Conservation (phyloP, 2,329 filamentous ascomycete genomes). For the Cladosporium cucumerinum region DNA sequence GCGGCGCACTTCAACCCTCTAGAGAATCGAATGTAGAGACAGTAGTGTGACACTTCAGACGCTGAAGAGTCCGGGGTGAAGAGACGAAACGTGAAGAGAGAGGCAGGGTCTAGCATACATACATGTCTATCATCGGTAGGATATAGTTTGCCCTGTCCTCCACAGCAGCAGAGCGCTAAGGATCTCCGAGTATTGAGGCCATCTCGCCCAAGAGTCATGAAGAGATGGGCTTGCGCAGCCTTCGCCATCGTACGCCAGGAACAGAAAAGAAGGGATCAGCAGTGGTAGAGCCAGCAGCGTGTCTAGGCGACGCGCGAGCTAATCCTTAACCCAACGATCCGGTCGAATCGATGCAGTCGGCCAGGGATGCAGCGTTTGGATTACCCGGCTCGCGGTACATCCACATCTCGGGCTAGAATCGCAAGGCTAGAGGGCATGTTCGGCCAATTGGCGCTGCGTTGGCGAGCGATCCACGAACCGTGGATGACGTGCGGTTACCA, state of each 20-base stretch:
- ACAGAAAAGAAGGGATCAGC: constrained; percentile 7
- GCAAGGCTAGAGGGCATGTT: background rate
- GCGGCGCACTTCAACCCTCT: background rate
- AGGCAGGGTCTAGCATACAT: constrained; percentile 11
- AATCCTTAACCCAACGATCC: background rate
- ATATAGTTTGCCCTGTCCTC: background rate
- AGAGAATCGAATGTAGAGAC: background rate
- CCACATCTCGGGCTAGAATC: background rate
- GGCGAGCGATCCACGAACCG: background rate
- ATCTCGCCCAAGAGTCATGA: constrained; percentile 11
- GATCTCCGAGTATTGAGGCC: background rate
- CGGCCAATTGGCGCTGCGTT: background rate
- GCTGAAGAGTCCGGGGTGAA: background rate
- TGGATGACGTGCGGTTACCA: background rate
- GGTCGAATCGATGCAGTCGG: background rate
- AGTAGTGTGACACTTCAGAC: background rate
- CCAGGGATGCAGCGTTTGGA: background rate
- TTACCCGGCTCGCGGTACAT: background rate
- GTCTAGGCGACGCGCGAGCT: background rate
- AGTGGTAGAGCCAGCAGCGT: background rate
- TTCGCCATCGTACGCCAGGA: background rate
- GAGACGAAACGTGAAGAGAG: background rate
- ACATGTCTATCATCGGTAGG: constrained; percentile 4
- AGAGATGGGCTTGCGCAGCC: background rate
- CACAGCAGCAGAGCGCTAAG: constrained; percentile 4